These are phyloP conservation scores for Lentinula boryana DNA, from an alignment of 768 basidiomycete species.

Conservation along the genomic window DNA sequence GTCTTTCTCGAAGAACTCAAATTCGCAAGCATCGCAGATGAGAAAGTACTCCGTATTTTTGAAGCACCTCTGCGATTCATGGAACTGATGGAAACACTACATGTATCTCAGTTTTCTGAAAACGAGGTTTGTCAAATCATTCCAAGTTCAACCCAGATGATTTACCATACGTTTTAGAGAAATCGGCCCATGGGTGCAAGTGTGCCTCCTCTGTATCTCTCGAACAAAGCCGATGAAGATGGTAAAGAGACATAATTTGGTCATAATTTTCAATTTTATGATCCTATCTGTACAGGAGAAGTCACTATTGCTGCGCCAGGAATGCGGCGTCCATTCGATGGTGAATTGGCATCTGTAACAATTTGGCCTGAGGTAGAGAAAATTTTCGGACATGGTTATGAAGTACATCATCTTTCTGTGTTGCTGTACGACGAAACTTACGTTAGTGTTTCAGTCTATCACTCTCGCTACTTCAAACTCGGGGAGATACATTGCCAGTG, in stretches of 20 bases:
- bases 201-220: slow-evolving; percentile 90
- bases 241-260: slow-evolving; percentile 32
- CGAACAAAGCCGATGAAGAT: slow-evolving; percentile 84
- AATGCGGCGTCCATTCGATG: slow-evolving; percentile 71
- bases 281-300: neutral
- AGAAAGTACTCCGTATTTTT: slow-evolving; percentile 92
- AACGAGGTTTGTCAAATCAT: slow-evolving; percentile 38
- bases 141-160: neutral
- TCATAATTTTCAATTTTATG: neutral
- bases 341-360: slow-evolving; percentile 80
- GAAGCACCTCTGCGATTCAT: slow-evolving; percentile 86
- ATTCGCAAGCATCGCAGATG: slow-evolving; percentile 91
- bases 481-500: slow-evolving; percentile 71
- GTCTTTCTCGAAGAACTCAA: slow-evolving; percentile 69
- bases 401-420: slow-evolving; percentile 43
- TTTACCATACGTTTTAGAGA: slow-evolving; percentile 28
- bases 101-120: slow-evolving; percentile 38
- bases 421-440: neutral
- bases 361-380: slow-evolving; percentile 98
- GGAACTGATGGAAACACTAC: slow-evolving; percentile 47
- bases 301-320: slow-evolving; percentile 6
- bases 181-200: slow-evolving; percentile 72
- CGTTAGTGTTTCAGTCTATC: slow-evolving; percentile 52
- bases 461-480: slow-evolving; percentile 71
- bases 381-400: slow-evolving; percentile 96